Conservation (phyloP, 2,329 filamentous ascomycete species). For the Cladosporium sp. region DNA sequence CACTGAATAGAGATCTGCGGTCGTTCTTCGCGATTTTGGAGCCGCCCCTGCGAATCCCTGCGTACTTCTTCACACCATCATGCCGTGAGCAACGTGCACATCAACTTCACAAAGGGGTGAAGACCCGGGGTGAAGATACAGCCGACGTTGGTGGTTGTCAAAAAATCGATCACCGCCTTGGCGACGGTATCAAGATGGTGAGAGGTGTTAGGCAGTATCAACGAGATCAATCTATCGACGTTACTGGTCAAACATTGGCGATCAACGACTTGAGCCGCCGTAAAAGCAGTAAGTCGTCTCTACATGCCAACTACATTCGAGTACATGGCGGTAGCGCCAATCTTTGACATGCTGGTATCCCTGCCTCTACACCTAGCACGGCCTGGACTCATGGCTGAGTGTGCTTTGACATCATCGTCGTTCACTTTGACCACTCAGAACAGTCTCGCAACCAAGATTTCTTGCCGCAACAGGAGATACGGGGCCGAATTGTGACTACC, state of each 20-base stretch:
- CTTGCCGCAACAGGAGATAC: neutral
- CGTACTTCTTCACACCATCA: neutral
- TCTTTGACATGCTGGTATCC: neutral
- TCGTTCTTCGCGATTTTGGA: neutral
- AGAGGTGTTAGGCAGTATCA: no score
- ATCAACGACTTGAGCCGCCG: neutral
- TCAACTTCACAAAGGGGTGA: neutral
- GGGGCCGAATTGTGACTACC: neutral
- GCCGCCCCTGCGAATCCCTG: neutral
- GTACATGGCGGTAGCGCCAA: neutral
- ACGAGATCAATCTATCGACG: no score
- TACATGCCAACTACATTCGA: neutral
- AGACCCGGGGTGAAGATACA: neutral
- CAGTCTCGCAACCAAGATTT: neutral
- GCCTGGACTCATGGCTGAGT: neutral
- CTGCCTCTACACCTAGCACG: neutral
- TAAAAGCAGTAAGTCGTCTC: neutral
- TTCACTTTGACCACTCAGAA: neutral
- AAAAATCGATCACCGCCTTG: neutral
- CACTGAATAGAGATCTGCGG: neutral
- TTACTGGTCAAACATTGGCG: neutral
- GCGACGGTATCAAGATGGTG: no score
- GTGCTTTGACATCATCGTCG: constrained; percentile 5
- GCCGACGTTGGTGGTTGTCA: neutral
- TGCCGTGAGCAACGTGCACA: neutral